Evolutionary conservation across 495 filamentous ascomycete genomes (phyloP), one percentile per base, ranked within the genome.

Genomic region (Baudoinia panamericana): DNA sequence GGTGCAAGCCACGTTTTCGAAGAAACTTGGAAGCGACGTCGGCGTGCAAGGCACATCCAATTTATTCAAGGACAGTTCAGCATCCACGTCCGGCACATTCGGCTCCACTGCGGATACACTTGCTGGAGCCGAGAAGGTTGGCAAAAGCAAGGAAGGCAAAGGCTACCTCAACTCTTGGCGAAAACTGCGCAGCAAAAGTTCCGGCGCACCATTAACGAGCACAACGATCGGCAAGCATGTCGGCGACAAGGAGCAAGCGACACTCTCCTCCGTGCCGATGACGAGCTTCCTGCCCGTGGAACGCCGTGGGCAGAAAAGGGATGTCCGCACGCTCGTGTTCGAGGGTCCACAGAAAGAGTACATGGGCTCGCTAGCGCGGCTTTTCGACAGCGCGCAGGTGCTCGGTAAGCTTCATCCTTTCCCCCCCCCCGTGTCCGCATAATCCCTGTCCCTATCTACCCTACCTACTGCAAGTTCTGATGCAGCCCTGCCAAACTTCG

Each of bases 381-480:
- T 99, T 46, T 99, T 87, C 58, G 90, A 99, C 65, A 84, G 86
- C 45, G 92, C 76, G 48, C 92, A 96, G 65, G 71, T 87, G 25
- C 63, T 97, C 56, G 90, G 90, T 95, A 69, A 20, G 23, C 30
- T 39, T 39, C n/a, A 30, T 36, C 3, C 26, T 2, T 21, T n/a
- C n/a, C n/a, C n/a, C n/a, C 17, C 10, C 18, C 20, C 40, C 26
- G 18, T 28, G 33, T 41, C 30, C 32, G n/a, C 15, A 35, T 38
- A 28, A 24, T 26, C 17, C 15, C 45, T 5, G n/a, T 6, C 33
- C 20, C 25, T 25, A 13, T 27, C 19, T 35, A 33, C 15, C 37
- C 23, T 9, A 5, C 5, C 29, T 26, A 9, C 35, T 19, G 10
- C 35, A 31, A 13, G 32, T 13, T 5, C 21, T 12, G 17, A 30